Evolutionary conservation across 1,284 basidiomycete genomes (phyloP).

Genomic region (Apiotrichum montevideense): DNA sequence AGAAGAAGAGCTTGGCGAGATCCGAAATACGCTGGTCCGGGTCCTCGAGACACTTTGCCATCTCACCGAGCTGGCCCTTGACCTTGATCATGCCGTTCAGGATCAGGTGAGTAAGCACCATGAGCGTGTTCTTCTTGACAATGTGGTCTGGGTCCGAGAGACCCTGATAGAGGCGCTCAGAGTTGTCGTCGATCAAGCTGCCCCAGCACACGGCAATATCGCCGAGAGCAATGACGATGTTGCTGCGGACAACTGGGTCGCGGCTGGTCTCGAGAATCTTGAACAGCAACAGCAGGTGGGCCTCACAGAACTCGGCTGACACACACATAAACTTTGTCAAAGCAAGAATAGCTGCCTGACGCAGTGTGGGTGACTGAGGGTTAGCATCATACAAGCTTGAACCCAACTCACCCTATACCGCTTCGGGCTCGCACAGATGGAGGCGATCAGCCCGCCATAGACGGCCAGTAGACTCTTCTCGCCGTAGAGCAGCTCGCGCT

Average conservation of each 20-base stretch:
- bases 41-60: conserved; percentile 98
- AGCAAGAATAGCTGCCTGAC: conserved; percentile 78
- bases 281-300: conserved; percentile 81
- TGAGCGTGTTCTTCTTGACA: conserved; percentile 98
- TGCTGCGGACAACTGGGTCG: conserved; percentile 83
- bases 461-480: conserved; percentile 71
- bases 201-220: conserved; percentile 97
- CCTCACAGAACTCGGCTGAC: conserved; percentile 87
- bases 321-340: conserved; percentile 97
- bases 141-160: conserved; percentile 76
- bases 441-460: conserved; percentile 83
- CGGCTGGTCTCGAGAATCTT: conserved; percentile 86
- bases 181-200: conserved; percentile 94
- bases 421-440: conserved; percentile 77
- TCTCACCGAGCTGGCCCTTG: conserved; percentile 96
- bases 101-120: conserved; percentile 97
- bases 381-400: too few species aligned
- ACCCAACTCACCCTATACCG: conserved; percentile 78
- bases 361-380: conserved; percentile 72
- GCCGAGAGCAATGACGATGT: conserved; percentile 94
- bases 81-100: conserved; percentile 99
- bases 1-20: conserved; percentile 95
- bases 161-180: conserved; percentile 88
- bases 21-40: conserved; percentile 82
- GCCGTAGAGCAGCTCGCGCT: conserved; percentile 83